Evolutionary conservation across 78 protist species (phyloP), one percentile per base, ranked within the genome.

Genomic region (Dictyostelium capitatum): DNA sequence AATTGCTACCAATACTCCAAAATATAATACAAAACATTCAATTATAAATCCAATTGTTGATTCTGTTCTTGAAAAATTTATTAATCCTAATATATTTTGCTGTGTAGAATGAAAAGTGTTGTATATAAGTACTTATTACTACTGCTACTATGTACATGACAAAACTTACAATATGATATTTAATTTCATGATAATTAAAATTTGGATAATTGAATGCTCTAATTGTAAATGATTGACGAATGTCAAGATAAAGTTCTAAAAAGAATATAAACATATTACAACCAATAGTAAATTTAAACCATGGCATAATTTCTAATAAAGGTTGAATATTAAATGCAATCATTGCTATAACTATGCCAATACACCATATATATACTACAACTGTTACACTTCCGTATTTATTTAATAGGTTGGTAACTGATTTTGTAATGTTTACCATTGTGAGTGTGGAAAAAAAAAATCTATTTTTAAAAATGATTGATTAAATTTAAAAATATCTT

Each of bases 31-130:
- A 14, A 75, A 77, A 65, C 92, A 85, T 64, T 85, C 92, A 53
- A 85, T 41, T 43, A 85, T 85, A 77, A 85, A 85, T 15, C 92
- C 92, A 85, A 85, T 85, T 0, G 92, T 85, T 9, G 92, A 85
- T 80, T 85, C 92, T 12, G 83, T 85, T 85, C 92, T 74, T 28
- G 85, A 77, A 48, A 85, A 85, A 50, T 85, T 85, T 20, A 85
- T 54, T 56, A 85, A 77, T 50, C 92, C 92, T 28, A 85, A 20
- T 32, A 85, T 85, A 80, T 85, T 85, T 77, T 85, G 83, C 91
- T 83, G 43, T 12, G n/a, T n/a, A n/a, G n/a, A n/a, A n/a, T n/a
- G n/a, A n/a, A n/a, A n/a, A n/a, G n/a, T n/a, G n/a, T n/a, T n/a
- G 37, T 70, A 41, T 28, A n/a, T 70, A 41, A 70, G 11, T 30